Conservation (phyloP, 1,284 basidiomycete species). For the Gymnopus androsaceus region DNA sequence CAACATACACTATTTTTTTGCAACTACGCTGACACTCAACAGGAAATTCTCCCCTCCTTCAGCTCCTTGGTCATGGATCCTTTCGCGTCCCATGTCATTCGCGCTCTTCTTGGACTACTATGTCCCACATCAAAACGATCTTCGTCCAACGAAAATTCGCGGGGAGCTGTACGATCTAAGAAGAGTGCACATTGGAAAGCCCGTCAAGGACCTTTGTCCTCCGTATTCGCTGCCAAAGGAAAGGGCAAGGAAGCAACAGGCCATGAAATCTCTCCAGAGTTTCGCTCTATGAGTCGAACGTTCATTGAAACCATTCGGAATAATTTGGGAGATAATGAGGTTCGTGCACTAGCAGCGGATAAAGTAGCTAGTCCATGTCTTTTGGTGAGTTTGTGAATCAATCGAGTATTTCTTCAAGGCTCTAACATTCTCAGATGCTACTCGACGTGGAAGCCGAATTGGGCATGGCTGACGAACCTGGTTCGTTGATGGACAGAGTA, state of each 20-base stretch:
- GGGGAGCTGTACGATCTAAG: slow-evolving; percentile 63
- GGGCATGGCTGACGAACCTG: slow-evolving; percentile 55
- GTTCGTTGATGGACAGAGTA: slow-evolving; percentile 81
- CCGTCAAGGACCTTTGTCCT: slow-evolving; percentile 73
- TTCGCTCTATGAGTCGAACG: slow-evolving; percentile 49
- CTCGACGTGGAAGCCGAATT: slow-evolving; percentile 77
- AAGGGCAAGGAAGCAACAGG: slow-evolving; percentile 27
- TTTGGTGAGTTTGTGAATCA: slow-evolving; percentile 53
- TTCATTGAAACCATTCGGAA: slow-evolving; percentile 59
- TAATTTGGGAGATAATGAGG: slow-evolving; percentile 69
- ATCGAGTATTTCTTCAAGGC: background rate
- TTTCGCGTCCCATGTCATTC: slow-evolving; percentile 86
- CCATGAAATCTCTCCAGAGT: slow-evolving; percentile 49
- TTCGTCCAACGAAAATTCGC: slow-evolving; percentile 34
- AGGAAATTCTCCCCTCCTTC: slow-evolving; percentile 74
- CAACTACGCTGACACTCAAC: slow-evolving; percentile 9
- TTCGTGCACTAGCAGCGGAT: slow-evolving; percentile 79
- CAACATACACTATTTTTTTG: slow-evolving; percentile 10
- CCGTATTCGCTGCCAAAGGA: slow-evolving; percentile 55
- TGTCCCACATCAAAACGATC: slow-evolving; percentile 51
- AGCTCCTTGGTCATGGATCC: slow-evolving; percentile 73
- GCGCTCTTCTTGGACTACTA: slow-evolving; percentile 76
- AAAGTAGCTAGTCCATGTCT: slow-evolving; percentile 82
- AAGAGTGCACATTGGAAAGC: slow-evolving; percentile 78
- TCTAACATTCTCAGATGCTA: slow-evolving; percentile 57